Evolutionary conservation across 129 eudicot genomes (phyloP), one percentile per base, ranked within the genome.

Genomic region (Glebionis coronaria): DNA sequence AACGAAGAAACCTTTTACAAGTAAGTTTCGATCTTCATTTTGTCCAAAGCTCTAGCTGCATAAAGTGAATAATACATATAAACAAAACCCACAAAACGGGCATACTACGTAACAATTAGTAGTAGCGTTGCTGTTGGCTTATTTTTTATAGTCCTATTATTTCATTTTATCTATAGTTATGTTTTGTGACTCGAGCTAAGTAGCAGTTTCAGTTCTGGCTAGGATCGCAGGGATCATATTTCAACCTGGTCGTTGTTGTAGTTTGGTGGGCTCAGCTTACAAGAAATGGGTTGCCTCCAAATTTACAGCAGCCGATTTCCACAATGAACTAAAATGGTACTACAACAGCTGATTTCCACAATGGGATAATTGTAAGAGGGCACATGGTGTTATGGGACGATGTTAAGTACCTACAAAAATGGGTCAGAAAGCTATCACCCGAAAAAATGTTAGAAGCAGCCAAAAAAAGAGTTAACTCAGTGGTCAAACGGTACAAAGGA

Each of bases 361-460:
- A 79, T 51, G 82, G 82, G 54, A 78, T 91, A 61, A 21, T 81
- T 0, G 77, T 85, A 8, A 79, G 97, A 56, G 97, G 96, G 29
- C 97, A 91, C 82, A 85, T 65, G n/a, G n/a, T n/a, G n/a, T n/a
- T n/a, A n/a, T n/a, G n/a, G n/a, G n/a, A n/a, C n/a, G n/a, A n/a
- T n/a, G 84, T 82, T 0, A 53, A 20, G 1, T 76, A 47, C 79
- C 80, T 77, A n/a, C 90, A 83, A 5, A 7, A 59, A 4, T 91
- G 96, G 98, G 82, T 78, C 12, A 42, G 8, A 3, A 12, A 55
- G 8, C 87, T 82, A 35, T 60, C 79, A 29, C 50, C 87, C 0
- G 23, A 60, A 3, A 59, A 81, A 7, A 20, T 88, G 10, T 19
- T 25, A 5, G 40, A 64, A n/a, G 96, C 88, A 0, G 78, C 75